Percentiles rank a stretch among this genome's conserved stretches.
Evolutionary conservation across 2,329 filamentous ascomycete genomes (phyloP).

Genomic region (Alternaria ventricosa): DNA sequence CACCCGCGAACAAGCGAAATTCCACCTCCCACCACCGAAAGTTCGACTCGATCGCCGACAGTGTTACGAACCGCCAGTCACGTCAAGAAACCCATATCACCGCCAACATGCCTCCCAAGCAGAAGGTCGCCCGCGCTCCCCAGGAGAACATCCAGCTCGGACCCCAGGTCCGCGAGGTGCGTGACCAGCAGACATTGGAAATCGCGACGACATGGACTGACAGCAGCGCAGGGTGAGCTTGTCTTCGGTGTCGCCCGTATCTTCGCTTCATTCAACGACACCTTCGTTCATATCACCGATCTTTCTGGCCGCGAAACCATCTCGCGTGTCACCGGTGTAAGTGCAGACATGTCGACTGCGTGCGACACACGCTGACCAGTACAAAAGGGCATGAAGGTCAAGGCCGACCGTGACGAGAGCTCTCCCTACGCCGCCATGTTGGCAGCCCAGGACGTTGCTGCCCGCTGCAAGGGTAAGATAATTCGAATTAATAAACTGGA

Average conservation of each 20-base stretch:
- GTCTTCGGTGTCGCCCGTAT: conserved; percentile 98
- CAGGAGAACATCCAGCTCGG: conserved; percentile 95
- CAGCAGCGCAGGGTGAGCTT: conserved; percentile 74
- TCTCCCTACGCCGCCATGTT: conserved; percentile 99
- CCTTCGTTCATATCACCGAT: conserved; percentile 96
- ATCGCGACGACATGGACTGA: conserved; percentile 25
- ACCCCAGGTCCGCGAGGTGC: conserved; percentile 90
- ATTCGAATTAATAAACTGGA: not conserved
- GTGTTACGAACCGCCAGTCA: conserved; percentile 34
- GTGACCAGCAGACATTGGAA: conserved; percentile 11
- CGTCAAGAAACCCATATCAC: conserved; percentile 33
- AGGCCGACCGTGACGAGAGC: conserved; percentile 93
- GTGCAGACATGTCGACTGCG: not conserved
- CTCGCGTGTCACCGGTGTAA: conserved; percentile 96
- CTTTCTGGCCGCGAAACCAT: conserved; percentile 99
- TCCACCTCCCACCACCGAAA: conserved; percentile 20
- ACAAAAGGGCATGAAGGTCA: conserved; percentile 84
- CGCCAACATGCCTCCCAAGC: conserved; percentile 82
- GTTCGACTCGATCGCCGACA: conserved; percentile 29
- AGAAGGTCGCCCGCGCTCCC: conserved; percentile 76
- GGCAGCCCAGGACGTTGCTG: conserved; percentile 92
- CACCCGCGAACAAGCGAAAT: conserved; percentile 27
- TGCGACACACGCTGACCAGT: conserved; percentile 6
- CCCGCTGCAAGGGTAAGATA: conserved; percentile 71
- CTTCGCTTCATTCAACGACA: conserved; percentile 78